A percentile compares a stretch with the other conserved stretches of the same genome.
phyloP scores from a whole-genome alignment of 192 early-diverging fungal species.

The Podochytrium sp. region DNA sequence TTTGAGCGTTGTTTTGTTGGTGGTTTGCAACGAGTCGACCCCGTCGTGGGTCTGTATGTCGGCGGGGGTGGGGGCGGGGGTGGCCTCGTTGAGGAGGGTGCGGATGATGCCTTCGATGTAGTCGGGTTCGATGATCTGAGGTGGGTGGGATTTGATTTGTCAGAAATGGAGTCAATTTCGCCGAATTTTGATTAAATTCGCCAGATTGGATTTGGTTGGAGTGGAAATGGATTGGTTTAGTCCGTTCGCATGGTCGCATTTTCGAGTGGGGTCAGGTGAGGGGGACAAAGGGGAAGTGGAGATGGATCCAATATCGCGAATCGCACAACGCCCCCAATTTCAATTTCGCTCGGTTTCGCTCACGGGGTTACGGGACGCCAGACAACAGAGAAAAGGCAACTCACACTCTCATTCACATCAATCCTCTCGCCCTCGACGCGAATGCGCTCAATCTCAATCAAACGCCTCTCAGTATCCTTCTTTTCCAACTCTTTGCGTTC shows the following conservation, averaged over 20 bases:
- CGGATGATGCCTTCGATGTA: conserved; percentile 48
- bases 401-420: conserved; percentile 8
- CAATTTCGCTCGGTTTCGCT: no score
- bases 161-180: neutral
- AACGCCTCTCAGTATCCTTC: conserved; percentile 20
- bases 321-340: no score
- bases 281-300: no score
- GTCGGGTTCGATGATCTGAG: conserved; percentile 47
- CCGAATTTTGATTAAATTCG: no score
- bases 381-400: no score
- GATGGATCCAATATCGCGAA: no score
- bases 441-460: conserved; percentile 12
- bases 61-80: conserved; percentile 46
- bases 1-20: conserved; percentile 36
- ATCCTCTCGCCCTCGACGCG: conserved; percentile 1
- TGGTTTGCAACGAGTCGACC: conserved; percentile 39
- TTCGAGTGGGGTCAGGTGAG: no score
- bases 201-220: no score
- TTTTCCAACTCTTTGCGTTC: conserved; percentile 27
- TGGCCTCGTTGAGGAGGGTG: conserved; percentile 44
- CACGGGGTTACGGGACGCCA: no score
- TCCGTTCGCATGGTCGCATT: no score
- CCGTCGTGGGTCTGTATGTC: conserved; percentile 48
- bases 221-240: no score
- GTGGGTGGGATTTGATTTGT: neutral